Percentiles rank a stretch among this genome's conserved stretches.
Evolutionary conservation across 2,329 filamentous ascomycete species (phyloP).

Genomic region (Cercospora janseana): DNA sequence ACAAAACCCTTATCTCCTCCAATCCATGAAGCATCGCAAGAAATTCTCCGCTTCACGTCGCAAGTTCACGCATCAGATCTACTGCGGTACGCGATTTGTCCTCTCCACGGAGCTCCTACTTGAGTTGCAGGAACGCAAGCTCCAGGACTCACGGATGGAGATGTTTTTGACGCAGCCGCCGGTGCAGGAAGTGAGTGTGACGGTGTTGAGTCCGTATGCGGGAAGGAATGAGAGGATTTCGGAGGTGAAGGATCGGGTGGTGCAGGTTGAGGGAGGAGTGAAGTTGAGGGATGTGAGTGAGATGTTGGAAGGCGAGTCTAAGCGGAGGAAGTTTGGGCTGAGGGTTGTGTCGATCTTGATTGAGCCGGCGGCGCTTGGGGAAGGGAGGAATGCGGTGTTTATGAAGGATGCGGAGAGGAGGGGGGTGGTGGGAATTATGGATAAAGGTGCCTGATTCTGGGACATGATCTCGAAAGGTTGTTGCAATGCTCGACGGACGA

Average conservation of each 20-base stretch:
- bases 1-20: not conserved
- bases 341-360: not conserved
- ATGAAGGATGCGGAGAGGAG: not conserved
- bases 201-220: no score
- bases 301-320: not conserved
- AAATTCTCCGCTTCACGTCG: not conserved
- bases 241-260: not conserved
- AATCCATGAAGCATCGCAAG: not conserved
- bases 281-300: not conserved
- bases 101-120: not conserved
- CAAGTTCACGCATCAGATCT: not conserved
- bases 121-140: not conserved
- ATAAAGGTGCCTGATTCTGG: no score
- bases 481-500: no score
- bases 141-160: not conserved
- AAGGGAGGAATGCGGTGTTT: not conserved
- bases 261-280: not conserved
- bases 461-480: no score
- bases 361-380: not conserved
- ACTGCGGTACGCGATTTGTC: not conserved
- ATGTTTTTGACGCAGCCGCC: slow-evolving; percentile 1
- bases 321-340: not conserved
- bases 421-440: no score
- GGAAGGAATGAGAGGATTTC: no score
- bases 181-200: no score